These are phyloP conservation scores for Rhodosporidiobolus odoratus DNA, from an alignment of 768 basidiomycete genomes.

Conservation along the genomic window DNA sequence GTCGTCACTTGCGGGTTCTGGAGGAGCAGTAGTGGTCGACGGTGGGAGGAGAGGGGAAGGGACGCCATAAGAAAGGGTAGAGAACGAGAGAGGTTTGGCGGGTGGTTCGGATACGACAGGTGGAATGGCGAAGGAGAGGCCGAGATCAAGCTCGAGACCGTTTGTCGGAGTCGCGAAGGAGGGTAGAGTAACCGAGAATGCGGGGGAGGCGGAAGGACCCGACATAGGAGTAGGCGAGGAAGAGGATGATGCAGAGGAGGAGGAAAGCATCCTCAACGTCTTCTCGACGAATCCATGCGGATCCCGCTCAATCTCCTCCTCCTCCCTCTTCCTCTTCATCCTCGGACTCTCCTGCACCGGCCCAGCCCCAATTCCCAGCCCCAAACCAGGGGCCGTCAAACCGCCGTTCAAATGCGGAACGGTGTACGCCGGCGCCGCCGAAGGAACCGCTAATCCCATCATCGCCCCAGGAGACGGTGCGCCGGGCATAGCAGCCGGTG, in stretches of 20 bases:
- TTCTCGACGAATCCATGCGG: slow-evolving; percentile 37
- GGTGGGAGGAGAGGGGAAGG: not conserved
- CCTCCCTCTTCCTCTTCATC: slow-evolving; percentile 39
- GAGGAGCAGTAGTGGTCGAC: not conserved
- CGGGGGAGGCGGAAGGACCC: not conserved
- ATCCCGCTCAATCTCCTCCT: slow-evolving; percentile 38
- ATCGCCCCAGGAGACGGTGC: too few species aligned
- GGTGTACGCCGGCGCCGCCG: slow-evolving; percentile 7
- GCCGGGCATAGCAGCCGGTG: not conserved
- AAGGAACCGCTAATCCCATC: not conserved
- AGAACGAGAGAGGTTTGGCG: slow-evolving; percentile 11
- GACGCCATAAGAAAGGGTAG: not conserved
- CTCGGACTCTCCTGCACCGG: slow-evolving; percentile 15
- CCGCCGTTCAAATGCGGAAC: not conserved
- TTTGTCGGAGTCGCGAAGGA: not conserved
- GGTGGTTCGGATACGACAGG: not conserved
- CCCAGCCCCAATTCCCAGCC: not conserved
- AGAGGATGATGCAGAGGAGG: not conserved
- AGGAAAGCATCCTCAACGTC: slow-evolving; percentile 17
- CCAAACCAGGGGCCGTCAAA: not conserved
- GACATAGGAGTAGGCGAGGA: not conserved
- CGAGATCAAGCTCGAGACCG: slow-evolving; percentile 7
- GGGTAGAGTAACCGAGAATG: not conserved
- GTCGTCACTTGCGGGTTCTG: not conserved
- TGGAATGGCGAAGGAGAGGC: not conserved